Percentiles rank a stretch among this genome's conserved stretches.
These are phyloP conservation scores for Yamadazyma jaroonii DNA, from an alignment of 1,139 yeast genomes.

Conservation along the genomic window DNA sequence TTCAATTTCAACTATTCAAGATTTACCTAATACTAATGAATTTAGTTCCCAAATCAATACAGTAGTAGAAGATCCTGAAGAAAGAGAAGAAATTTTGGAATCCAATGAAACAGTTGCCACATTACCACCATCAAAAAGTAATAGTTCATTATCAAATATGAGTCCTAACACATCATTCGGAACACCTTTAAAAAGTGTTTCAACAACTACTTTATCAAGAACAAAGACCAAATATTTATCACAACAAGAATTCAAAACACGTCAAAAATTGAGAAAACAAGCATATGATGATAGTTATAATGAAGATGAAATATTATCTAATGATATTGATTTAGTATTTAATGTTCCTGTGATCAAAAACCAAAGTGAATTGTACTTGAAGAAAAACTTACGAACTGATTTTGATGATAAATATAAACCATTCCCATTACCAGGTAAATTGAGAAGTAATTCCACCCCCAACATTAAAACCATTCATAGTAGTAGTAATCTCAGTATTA, in stretches of 20 bases:
- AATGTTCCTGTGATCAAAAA: slow-evolving; percentile 45
- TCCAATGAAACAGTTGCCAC: neutral
- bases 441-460: slow-evolving; percentile 16
- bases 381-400: slow-evolving; percentile 20
- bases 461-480: slow-evolving; percentile 8
- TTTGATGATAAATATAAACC: slow-evolving; percentile 32
- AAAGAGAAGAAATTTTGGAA: neutral
- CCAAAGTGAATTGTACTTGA: slow-evolving; percentile 33
- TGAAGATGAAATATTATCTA: slow-evolving; percentile 40
- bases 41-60: neutral
- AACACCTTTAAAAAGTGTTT: slow-evolving; percentile 2
- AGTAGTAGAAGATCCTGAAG: neutral
- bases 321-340: slow-evolving; percentile 41
- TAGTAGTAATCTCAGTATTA: slow-evolving; percentile 1
- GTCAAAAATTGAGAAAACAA: slow-evolving; percentile 39
- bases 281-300: slow-evolving; percentile 43
- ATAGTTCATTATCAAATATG: slow-evolving; percentile 2
- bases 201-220: slow-evolving; percentile 23
- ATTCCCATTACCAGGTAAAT: slow-evolving; percentile 38
- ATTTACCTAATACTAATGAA: neutral
- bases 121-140: slow-evolving; percentile 2
- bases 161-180: neutral
- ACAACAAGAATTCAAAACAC: slow-evolving; percentile 37
- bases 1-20: slow-evolving; percentile 12
- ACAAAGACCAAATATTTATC: slow-evolving; percentile 36